Percentiles rank a stretch among this genome's conserved stretches.
phyloP scores from a whole-genome alignment of 2,329 filamentous ascomycete genomes.

The Bipolaris victoriae region DNA sequence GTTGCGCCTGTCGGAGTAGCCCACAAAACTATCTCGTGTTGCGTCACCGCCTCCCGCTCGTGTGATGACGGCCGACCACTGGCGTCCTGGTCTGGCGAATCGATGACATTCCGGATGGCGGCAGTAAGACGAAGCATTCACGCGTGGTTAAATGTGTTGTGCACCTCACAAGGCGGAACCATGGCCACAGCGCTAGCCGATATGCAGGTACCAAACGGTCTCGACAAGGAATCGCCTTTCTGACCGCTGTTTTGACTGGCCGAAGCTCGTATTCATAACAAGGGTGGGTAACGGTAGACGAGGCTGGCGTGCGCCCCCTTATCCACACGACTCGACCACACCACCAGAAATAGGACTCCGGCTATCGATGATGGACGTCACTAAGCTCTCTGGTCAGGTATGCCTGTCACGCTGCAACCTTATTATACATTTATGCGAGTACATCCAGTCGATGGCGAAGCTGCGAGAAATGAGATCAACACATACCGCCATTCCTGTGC shows the following conservation, averaged over 20 bases:
- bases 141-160: slow-evolving; percentile 28
- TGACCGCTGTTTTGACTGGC: slow-evolving; percentile 24
- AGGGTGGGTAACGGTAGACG: slow-evolving; percentile 18
- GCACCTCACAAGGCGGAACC: slow-evolving; percentile 24
- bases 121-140: slow-evolving; percentile 16
- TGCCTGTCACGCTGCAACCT: slow-evolving; percentile 2
- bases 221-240: slow-evolving; percentile 13
- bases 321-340: slow-evolving; percentile 17
- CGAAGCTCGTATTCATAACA: slow-evolving; percentile 20
- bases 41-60: slow-evolving; percentile 4
- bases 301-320: slow-evolving; percentile 20
- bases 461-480: not conserved
- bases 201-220: slow-evolving; percentile 34
- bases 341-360: slow-evolving; percentile 7
- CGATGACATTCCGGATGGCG: slow-evolving; percentile 11
- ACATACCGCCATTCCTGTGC: not conserved
- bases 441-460: not conserved
- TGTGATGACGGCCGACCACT: slow-evolving; percentile 2
- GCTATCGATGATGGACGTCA: slow-evolving; percentile 11
- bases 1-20: not conserved
- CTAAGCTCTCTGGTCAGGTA: slow-evolving; percentile 12
- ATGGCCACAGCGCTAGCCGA: slow-evolving; percentile 20
- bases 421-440: not conserved
- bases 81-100: not conserved
- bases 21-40: slow-evolving; percentile 1